phyloP scores from a whole-genome alignment of 164 flowering plant genomes.

The Chimonanthus salicifolius region DNA sequence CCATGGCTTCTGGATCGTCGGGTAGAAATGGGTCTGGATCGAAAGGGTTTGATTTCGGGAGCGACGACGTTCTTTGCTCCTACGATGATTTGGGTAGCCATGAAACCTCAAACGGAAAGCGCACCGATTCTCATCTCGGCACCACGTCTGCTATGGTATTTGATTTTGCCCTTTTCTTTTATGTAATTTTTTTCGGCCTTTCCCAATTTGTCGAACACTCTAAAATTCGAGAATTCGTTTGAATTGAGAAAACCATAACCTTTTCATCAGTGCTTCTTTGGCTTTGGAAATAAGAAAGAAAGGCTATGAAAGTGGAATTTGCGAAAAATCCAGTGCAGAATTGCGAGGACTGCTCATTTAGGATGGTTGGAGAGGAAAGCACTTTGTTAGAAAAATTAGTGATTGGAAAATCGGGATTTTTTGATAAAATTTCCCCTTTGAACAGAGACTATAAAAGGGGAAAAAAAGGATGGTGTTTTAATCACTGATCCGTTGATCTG shows the following conservation, averaged over 20 bases:
- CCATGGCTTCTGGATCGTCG: constrained; percentile 84
- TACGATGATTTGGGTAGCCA: constrained; percentile 60
- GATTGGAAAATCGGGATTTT: not conserved
- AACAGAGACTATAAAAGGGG: too few species aligned
- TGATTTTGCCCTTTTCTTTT: not conserved
- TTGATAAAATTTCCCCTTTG: too few species aligned
- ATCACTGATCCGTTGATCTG: too few species aligned
- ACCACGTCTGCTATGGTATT: constrained; percentile 40
- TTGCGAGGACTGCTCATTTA: too few species aligned
- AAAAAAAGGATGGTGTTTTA: too few species aligned
- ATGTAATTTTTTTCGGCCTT: not conserved
- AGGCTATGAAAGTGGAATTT: too few species aligned
- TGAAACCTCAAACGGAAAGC: constrained; percentile 42
- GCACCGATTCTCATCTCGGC: constrained; percentile 38
- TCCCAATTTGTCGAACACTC: not conserved
- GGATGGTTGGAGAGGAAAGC: not conserved
- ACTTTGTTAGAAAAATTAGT: not conserved
- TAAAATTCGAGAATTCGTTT: not conserved
- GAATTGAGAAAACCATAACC: not conserved
- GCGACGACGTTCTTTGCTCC: constrained; percentile 73
- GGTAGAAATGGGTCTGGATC: constrained; percentile 48
- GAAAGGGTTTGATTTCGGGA: constrained; percentile 71
- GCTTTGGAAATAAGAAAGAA: not conserved
- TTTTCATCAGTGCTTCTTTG: not conserved
- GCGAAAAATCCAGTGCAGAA: not conserved